phyloP scores from a whole-genome alignment of 768 basidiomycete genomes.

The Megacollybia marginata region DNA sequence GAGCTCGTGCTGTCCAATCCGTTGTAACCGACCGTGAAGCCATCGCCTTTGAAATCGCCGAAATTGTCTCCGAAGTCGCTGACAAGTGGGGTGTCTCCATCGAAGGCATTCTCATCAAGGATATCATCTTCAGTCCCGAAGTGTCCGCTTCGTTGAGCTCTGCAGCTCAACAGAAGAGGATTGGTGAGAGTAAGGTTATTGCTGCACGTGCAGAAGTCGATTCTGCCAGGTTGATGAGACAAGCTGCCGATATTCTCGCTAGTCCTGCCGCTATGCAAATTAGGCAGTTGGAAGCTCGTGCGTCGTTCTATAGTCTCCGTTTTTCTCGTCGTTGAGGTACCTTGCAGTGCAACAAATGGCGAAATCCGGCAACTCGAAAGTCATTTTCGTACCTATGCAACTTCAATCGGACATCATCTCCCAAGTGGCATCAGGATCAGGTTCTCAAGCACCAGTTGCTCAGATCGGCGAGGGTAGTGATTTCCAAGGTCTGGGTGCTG shows the following conservation, averaged over 20 bases:
- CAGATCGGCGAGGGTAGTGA: constrained; percentile 32
- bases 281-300: constrained; percentile 83
- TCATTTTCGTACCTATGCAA: constrained; percentile 93
- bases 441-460: constrained; percentile 12
- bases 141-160: constrained; percentile 87
- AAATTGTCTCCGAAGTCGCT: constrained; percentile 87
- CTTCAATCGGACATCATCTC: constrained; percentile 66
- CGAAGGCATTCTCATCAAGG: constrained; percentile 93
- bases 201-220: constrained; percentile 95
- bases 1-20: constrained; percentile 89
- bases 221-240: constrained; percentile 90
- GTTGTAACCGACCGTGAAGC: constrained; percentile 97
- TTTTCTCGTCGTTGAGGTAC: neutral
- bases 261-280: constrained; percentile 98
- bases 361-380: constrained; percentile 80
- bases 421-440: constrained; percentile 32
- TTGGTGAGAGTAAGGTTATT: constrained; percentile 95
- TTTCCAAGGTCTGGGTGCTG: constrained; percentile 26
- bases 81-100: constrained; percentile 97
- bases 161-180: constrained; percentile 94
- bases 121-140: constrained; percentile 89
- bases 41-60: constrained; percentile 93
- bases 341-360: constrained; percentile 82
- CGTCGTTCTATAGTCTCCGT: constrained; percentile 14
- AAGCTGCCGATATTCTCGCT: constrained; percentile 92